Evolutionary conservation across 2,329 filamentous ascomycete genomes (phyloP).

Genomic region (Clarireedia homoeocarpa): DNA sequence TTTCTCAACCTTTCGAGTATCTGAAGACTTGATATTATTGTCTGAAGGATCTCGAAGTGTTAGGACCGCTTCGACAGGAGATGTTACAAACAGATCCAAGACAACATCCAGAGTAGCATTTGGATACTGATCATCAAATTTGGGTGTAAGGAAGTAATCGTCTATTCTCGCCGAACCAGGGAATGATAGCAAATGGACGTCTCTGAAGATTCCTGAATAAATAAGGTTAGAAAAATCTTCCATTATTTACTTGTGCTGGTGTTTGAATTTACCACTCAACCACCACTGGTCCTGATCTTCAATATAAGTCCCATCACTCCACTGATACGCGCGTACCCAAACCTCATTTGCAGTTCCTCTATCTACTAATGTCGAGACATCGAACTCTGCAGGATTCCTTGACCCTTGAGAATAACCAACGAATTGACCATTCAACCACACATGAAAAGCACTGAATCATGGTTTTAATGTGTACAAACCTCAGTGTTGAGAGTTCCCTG

Average conservation of each 20-base stretch:
- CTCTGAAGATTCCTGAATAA: conserved; percentile 51
- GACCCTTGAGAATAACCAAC: conserved; percentile 63
- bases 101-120: conserved; percentile 32
- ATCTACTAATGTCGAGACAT: conserved; percentile 47
- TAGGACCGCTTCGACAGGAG: conserved; percentile 2
- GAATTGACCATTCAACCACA: conserved; percentile 57
- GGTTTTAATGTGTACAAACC: no score
- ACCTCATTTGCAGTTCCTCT: conserved; percentile 44
- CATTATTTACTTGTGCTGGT: not conserved
- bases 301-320: conserved; percentile 61
- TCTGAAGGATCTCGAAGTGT: conserved; percentile 10
- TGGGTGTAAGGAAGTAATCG: conserved; percentile 48
- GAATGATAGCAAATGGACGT: conserved; percentile 54
- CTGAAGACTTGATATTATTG: not conserved
- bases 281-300: conserved; percentile 64
- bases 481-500: no score
- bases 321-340: conserved; percentile 61
- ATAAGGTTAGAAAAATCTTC: not conserved
- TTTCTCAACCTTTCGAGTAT: not conserved
- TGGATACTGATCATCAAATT: conserved; percentile 44
- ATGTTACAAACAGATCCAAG: conserved; percentile 1
- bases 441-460: conserved; percentile 50
- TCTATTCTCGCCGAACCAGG: conserved; percentile 43
- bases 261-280: conserved; percentile 41
- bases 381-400: conserved; percentile 62